Conservation (phyloP, 768 basidiomycete genomes). For the Amanita jacksonii region DNA sequence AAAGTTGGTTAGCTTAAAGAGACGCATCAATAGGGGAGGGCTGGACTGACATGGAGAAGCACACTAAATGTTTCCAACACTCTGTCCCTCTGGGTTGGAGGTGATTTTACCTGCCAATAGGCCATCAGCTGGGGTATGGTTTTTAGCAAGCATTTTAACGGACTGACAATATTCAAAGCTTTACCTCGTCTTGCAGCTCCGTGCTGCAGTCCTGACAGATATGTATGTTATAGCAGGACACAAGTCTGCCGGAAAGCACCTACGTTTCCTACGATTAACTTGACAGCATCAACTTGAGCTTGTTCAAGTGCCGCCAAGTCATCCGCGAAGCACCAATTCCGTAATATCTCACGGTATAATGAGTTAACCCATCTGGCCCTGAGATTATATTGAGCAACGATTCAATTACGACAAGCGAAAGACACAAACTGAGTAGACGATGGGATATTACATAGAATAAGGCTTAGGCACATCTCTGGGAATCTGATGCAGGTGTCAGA, state of each 20-base stretch:
- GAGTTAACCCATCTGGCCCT: constrained; percentile 53
- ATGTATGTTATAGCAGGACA: neutral
- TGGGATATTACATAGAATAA: constrained; percentile 61
- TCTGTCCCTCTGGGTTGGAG: constrained; percentile 45
- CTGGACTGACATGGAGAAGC: constrained; percentile 45
- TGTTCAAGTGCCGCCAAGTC: constrained; percentile 64
- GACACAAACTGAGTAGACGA: constrained; percentile 53
- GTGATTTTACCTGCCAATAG: constrained; percentile 49
- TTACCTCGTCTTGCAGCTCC: constrained; percentile 59
- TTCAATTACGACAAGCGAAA: constrained; percentile 1
- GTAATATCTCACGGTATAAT: constrained; percentile 53
- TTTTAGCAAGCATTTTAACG: constrained; percentile 2
- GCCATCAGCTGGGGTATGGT: constrained; percentile 45
- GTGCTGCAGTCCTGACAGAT: constrained; percentile 36
- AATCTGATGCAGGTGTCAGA: constrained; percentile 35
- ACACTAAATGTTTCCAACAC: constrained; percentile 45
- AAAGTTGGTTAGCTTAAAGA: constrained; percentile 3
- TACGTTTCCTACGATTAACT: constrained; percentile 49
- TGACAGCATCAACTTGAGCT: constrained; percentile 48
- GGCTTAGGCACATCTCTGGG: constrained; percentile 59
- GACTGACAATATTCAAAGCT: constrained; percentile 14
- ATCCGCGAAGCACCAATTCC: constrained; percentile 53
- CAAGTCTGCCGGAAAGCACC: constrained; percentile 13
- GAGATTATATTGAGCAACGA: constrained; percentile 6
- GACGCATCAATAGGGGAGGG: neutral